Base-by-base conservation (phyloP, 805 yeast genomes). In the Kuraishia ogatae region DNA sequence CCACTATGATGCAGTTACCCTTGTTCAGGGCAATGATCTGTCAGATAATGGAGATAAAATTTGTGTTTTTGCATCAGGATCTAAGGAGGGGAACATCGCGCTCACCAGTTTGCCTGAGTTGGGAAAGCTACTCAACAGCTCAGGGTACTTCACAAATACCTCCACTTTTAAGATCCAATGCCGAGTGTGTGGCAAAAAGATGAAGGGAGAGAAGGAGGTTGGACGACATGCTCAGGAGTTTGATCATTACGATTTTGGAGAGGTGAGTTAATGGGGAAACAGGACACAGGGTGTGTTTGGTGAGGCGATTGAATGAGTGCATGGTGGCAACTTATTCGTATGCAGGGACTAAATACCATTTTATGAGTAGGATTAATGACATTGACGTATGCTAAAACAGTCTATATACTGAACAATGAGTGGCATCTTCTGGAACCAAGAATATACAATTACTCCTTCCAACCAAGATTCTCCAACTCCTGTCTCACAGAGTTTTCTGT, bases 401-500 rank as follows among this genome's bases (percentile, higher is more conserved):
- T 26, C 24, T 19, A 24, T 46, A 23, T 29, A 28, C 26, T 3
- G 23, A 39, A 26, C 29, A 26, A 50, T 51, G 26, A 50, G 43
- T 19, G 43, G 17, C 43, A 10, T 35, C 13, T 35, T 35, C 43
- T 10, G 43, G 35, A 50, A 35, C 21, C 50, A 21, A 43, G 48
- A 48, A 46, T 26, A 10, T 26, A 26, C 29, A 26, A 35, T 19
- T 47, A 48, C 23, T 61, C 66, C 19, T 56, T 47, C 73, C 73
- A 94, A 26, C 98, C 99, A 59, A 92, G 79, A 46, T 79, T 71
- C 58, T 74, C 72, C 65, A 94, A 79, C 62, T 94, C 97, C 54
- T 75, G 73, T 70, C 90, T 80, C 53, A 94, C 89, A 55, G 85
- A 84, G 28, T 76, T 83, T 73, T 94, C 99, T 52, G 96, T 90